A percentile compares a stretch with the other conserved stretches of the same genome.
phyloP scores from a whole-genome alignment of 2,329 filamentous ascomycete genomes.

The Plenodomus biglobosus region DNA sequence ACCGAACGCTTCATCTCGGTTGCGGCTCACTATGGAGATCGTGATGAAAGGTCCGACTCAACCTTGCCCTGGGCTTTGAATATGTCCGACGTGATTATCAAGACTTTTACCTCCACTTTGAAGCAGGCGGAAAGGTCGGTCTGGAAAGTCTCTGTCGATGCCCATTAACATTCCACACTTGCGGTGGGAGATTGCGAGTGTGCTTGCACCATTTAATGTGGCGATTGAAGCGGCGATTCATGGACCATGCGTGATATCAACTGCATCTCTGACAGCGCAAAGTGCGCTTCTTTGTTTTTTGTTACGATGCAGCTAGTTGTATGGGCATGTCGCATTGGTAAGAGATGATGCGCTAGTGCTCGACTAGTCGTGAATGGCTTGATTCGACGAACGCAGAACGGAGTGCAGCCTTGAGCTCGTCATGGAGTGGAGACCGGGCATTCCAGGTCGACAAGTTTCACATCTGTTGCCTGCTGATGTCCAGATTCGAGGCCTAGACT shows the following conservation, averaged over 20 bases:
- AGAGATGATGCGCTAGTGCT: slow-evolving; percentile 14
- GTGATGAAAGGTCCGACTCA: slow-evolving; percentile 4
- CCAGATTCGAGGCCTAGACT: background rate
- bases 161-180: background rate
- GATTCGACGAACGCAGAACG: slow-evolving; percentile 1
- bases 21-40: slow-evolving; percentile 26
- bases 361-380: slow-evolving; percentile 9
- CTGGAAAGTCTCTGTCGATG: background rate
- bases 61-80: background rate
- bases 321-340: slow-evolving; percentile 5
- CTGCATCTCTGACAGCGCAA: slow-evolving; percentile 12
- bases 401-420: slow-evolving; percentile 14
- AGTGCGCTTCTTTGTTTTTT: slow-evolving; percentile 18
- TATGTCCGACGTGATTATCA: slow-evolving; percentile 3
- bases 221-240: background rate
- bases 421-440: slow-evolving; percentile 14
- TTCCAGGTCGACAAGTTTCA: slow-evolving; percentile 15
- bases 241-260: slow-evolving; percentile 5
- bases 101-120: background rate
- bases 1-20: slow-evolving; percentile 22
- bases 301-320: slow-evolving; percentile 14
- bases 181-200: background rate
- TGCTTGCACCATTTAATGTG: background rate
- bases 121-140: background rate
- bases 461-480: background rate